A percentile compares a stretch with the other conserved stretches of the same genome.
These are phyloP conservation scores for Silene coronaria DNA, from an alignment of 179 eudicot genomes.

Conservation along the genomic window DNA sequence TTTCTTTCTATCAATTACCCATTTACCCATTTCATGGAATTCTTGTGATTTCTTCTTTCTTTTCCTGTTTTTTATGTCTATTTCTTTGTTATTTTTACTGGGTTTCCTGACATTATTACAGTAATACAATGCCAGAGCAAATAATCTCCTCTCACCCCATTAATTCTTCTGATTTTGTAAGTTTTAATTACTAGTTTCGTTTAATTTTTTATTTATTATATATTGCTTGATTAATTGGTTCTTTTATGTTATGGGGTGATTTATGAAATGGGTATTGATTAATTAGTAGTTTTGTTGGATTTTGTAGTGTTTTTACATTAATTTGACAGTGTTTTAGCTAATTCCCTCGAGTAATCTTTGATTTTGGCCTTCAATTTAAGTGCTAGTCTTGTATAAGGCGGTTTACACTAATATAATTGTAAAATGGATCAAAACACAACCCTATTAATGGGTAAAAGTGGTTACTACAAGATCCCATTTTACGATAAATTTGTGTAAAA, in stretches of 20 bases:
- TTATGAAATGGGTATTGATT: no score
- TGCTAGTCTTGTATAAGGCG: no score
- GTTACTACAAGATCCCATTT: no score
- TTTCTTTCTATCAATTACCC: background rate
- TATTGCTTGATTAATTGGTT: background rate
- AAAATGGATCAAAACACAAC: no score
- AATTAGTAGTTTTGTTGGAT: background rate
- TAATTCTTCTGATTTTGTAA: slow-evolving; percentile 19
- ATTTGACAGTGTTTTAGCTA: background rate
- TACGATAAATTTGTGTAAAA: no score
- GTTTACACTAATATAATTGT: no score
- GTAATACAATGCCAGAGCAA: slow-evolving; percentile 23
- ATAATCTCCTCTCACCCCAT: background rate
- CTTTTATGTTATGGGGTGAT: no score
- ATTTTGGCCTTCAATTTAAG: no score
- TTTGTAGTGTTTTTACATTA: background rate
- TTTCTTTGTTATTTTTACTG: background rate
- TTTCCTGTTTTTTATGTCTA: background rate
- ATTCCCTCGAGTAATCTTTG: background rate
- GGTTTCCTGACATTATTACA: background rate
- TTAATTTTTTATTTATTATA: background rate
- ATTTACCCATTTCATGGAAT: background rate
- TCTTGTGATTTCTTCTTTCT: background rate
- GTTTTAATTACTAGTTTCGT: background rate
- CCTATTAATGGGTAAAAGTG: no score